A percentile compares a stretch with the other conserved stretches of the same genome.
These are phyloP conservation scores for Sclerotinia subarctica DNA, from an alignment of 2,329 filamentous ascomycete genomes.

Conservation along the genomic window DNA sequence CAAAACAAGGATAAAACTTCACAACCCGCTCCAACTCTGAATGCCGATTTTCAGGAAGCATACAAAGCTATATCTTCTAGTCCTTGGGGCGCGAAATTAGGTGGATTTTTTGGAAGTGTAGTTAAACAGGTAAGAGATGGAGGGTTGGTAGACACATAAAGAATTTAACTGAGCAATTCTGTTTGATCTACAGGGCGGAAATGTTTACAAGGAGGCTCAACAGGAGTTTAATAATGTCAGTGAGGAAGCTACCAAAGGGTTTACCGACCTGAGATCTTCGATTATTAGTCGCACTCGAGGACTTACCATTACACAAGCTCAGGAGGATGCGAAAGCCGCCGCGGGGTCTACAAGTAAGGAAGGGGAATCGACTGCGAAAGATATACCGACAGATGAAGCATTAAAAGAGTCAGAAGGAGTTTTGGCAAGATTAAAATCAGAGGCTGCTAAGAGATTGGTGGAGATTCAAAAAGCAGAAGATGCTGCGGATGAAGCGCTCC, in stretches of 20 bases:
- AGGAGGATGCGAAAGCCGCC: slow-evolving; percentile 29
- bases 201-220: slow-evolving; percentile 77
- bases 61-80: slow-evolving; percentile 91
- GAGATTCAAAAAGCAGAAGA: slow-evolving; percentile 92
- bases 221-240: slow-evolving; percentile 79
- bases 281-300: slow-evolving; percentile 72
- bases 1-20: slow-evolving; percentile 47
- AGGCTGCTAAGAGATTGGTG: slow-evolving; percentile 79
- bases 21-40: slow-evolving; percentile 58
- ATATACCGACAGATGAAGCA: slow-evolving; percentile 47
- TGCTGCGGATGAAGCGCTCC: slow-evolving; percentile 88
- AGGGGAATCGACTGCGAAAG: slow-evolving; percentile 40
- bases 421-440: slow-evolving; percentile 69
- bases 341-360: slow-evolving; percentile 26
- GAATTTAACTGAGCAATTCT: slow-evolving; percentile 8
- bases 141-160: slow-evolving; percentile 14
- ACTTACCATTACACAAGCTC: slow-evolving; percentile 53
- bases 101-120: slow-evolving; percentile 86
- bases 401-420: slow-evolving; percentile 58
- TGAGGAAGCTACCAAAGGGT: slow-evolving; percentile 76
- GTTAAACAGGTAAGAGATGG: slow-evolving; percentile 71
- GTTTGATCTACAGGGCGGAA: slow-evolving; percentile 59
- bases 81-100: slow-evolving; percentile 85
- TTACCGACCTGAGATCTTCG: slow-evolving; percentile 65
- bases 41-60: slow-evolving; percentile 87